Evolutionary conservation across 305 asterid genomes (phyloP).

Genomic region (Solanum aculeatissimum): DNA sequence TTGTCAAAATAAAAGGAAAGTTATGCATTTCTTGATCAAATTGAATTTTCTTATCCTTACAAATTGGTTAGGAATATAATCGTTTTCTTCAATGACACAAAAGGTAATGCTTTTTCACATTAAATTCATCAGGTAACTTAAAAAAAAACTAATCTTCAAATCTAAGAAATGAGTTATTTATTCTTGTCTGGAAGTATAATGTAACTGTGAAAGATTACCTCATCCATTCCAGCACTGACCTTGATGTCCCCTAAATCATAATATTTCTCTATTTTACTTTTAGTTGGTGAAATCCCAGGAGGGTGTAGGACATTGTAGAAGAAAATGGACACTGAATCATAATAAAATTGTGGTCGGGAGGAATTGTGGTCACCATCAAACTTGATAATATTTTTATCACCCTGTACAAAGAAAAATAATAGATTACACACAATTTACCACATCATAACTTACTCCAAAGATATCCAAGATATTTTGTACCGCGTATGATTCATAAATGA

Average conservation of each 20-base stretch:
- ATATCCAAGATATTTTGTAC: constrained; percentile 24
- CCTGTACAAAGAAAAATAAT: constrained; percentile 38
- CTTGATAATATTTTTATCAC: constrained; percentile 89
- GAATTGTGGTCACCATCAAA: constrained; percentile 99
- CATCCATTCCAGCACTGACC: constrained; percentile 55
- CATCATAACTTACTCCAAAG: not conserved
- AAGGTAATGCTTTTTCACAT: not conserved
- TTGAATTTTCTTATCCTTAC: not conserved
- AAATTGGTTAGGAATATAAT: not conserved
- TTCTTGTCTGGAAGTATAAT: not conserved
- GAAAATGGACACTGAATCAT: constrained; percentile 90
- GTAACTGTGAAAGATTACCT: constrained; percentile 38
- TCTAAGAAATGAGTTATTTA: not conserved
- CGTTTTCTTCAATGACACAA: not conserved
- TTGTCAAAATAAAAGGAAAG: not conserved
- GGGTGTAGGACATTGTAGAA: constrained; percentile 91
- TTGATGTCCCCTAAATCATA: constrained; percentile 75
- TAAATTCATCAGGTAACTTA: not conserved
- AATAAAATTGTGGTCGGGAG: constrained; percentile 86
- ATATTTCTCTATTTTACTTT: constrained; percentile 56
- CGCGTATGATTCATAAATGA: constrained; percentile 66
- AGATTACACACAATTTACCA: not conserved
- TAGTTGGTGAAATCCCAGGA: constrained; percentile 58
- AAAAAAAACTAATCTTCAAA: not conserved
- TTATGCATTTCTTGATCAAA: not conserved